Percentiles rank a stretch among this genome's conserved stretches.
Evolutionary conservation across 1,284 basidiomycete species (phyloP).

Genomic region (Trametes sp.): DNA sequence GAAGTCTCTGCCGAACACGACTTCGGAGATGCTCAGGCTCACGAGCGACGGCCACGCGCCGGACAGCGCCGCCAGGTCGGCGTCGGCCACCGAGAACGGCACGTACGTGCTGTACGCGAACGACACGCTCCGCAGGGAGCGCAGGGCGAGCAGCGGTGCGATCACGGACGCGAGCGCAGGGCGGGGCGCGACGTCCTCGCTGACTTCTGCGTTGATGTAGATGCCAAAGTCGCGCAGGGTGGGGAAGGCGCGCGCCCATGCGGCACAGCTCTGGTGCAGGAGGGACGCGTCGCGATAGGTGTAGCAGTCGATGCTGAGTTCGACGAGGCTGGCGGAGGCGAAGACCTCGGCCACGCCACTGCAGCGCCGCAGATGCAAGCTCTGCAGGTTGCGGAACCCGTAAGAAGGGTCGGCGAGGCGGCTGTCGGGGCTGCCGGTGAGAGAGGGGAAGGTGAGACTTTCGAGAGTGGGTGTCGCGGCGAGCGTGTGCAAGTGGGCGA

Average conservation of each 20-base stretch:
- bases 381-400: neutral
- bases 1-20: neutral
- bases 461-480: neutral
- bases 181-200: neutral
- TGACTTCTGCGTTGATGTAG: neutral
- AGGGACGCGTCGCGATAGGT: neutral
- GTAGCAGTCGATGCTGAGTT: neutral
- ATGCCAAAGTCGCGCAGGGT: neutral
- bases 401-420: neutral
- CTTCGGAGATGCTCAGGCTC: neutral
- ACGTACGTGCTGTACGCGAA: neutral
- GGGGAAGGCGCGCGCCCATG: conserved; percentile 2
- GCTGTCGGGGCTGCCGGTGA: neutral
- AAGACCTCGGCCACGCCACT: neutral
- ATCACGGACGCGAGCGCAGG: neutral
- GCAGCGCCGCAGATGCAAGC: neutral
- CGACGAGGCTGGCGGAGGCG: neutral
- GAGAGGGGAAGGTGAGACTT: neutral
- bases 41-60: neutral
- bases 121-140: neutral
- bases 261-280: neutral
- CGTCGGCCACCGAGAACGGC: neutral
- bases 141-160: conserved; percentile 1
- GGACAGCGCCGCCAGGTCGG: neutral
- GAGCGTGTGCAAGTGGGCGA: neutral